Evolutionary conservation across 352 stramenopile species (phyloP), one percentile per base, ranked within the genome.

Genomic region (Globisporangium takayamanum): DNA sequence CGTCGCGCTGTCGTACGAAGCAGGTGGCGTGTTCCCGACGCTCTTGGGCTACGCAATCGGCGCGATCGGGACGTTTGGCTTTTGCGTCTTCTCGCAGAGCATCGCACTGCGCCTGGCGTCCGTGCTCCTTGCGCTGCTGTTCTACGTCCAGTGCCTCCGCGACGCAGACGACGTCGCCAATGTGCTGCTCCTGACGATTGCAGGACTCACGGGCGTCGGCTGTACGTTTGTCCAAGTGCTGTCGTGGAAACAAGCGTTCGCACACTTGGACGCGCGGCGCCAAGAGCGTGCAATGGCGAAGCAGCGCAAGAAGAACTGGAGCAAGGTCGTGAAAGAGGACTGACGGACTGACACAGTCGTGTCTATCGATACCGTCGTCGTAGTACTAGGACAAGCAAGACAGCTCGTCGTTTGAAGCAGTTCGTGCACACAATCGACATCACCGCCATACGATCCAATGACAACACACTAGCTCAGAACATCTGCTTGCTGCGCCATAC

Each of bases 211-310:
- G 3, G 80, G 80, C 39, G 61, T 74, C 15, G 70, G 65, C 26
- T 90, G 78, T 49, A 87, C 78, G 16, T 84, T 78, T 55, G 65
- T 84, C 33, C 80, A 88, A 52, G 58, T 84, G 42, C 50, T 65
- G 7, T 84, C 78, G 36, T 76, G 80, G 61, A 57, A 79, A 20
- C 63, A 81, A n/a, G 73, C 78, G 47, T 78, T 74, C n/a, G 70
- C 76, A 16, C 69, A 76, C 57, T 37, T 86, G 15, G 67, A 60
- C 6, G 66, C 37, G 44, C 64, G 60, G 50, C 45, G 55, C 28
- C 50, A 62, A 33, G 57, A 60, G 45, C 51, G 25, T 10, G 62
- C 65, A 18, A 69, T 14, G 1, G 33, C 63, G 22, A 46, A 45
- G 39, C 74, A 76, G 39, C 46, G 48, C 4, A 55, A 68, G 39